Percentiles rank a stretch among this genome's conserved stretches.
These are phyloP conservation scores for Hypoxylon sp. DNA, from an alignment of 2,329 filamentous ascomycete genomes.

Conservation along the genomic window DNA sequence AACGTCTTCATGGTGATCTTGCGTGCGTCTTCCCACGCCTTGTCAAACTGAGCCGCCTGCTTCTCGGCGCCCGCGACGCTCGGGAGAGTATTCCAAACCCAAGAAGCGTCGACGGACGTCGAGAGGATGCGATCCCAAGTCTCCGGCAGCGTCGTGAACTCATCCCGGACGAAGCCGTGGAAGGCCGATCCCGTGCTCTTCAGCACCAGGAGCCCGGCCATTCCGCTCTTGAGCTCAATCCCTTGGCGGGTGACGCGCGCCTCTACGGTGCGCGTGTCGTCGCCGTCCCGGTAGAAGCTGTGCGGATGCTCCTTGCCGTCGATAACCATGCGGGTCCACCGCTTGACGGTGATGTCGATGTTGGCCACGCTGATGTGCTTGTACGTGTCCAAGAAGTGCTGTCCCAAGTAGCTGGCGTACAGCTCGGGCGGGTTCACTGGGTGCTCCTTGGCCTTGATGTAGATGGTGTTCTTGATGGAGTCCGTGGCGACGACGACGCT, in stretches of 20 bases:
- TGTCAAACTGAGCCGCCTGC: conserved; percentile 76
- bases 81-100: conserved; percentile 84
- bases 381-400: conserved; percentile 91
- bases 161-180: conserved; percentile 92
- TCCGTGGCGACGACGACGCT: conserved; percentile 95
- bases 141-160: conserved; percentile 91
- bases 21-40: conserved; percentile 81
- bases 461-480: conserved; percentile 97
- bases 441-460: conserved; percentile 94
- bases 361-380: conserved; percentile 87
- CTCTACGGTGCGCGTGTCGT: conserved; percentile 87
- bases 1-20: conserved; percentile 91
- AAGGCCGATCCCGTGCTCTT: conserved; percentile 98
- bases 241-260: conserved; percentile 76
- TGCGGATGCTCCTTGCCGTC: conserved; percentile 94
- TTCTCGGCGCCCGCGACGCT: conserved; percentile 74
- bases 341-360: conserved; percentile 83
- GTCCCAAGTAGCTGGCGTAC: conserved; percentile 84
- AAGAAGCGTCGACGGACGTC: conserved; percentile 88
- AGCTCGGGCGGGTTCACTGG: conserved; percentile 93
- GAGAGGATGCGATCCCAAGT: conserved; percentile 96
- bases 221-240: conserved; percentile 80
- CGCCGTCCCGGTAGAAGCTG: conserved; percentile 90
- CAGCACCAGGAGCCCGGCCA: conserved; percentile 85
- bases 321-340: conserved; percentile 90